These are phyloP conservation scores for Rhodamnia argentea DNA, from an alignment of 345 rosid genomes.

Conservation along the genomic window DNA sequence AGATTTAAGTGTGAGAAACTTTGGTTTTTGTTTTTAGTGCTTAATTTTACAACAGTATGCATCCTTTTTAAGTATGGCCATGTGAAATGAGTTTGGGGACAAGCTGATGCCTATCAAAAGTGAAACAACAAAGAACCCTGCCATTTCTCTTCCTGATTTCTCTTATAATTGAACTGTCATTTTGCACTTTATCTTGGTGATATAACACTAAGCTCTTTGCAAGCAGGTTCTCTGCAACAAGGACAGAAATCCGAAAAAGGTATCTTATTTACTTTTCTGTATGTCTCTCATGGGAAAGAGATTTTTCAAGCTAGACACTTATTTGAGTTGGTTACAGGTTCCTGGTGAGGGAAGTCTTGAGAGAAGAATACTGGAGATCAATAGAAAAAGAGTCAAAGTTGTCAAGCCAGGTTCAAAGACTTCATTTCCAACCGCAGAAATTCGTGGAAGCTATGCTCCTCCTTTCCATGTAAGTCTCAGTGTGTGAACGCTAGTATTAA, in stretches of 20 bases:
- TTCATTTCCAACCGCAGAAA: conserved; percentile 74
- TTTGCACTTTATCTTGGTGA: background rate
- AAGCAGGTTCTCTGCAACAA: conserved; percentile 76
- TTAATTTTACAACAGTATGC: background rate
- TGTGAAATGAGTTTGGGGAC: background rate
- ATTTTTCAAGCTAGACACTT: background rate
- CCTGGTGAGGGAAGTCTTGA: conserved; percentile 72
- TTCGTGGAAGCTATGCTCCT: conserved; percentile 89
- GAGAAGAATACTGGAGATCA: conserved; percentile 82
- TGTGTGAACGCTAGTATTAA: background rate
- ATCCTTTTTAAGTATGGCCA: background rate
- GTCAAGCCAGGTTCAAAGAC: conserved; percentile 96
- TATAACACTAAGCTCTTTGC: background rate
- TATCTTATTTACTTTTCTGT: conserved; percentile 8
- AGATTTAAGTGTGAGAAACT: background rate
- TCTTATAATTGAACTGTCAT: background rate
- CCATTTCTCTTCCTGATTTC: background rate
- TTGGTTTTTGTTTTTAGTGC: background rate
- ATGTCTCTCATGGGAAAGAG: background rate
- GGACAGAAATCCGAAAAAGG: conserved; percentile 77
- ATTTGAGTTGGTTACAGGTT: conserved; percentile 28
- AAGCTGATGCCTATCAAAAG: background rate
- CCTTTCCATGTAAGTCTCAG: conserved; percentile 77
- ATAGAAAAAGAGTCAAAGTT: conserved; percentile 82
- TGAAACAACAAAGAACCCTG: background rate